These are phyloP conservation scores for Stereocaulon alpinum DNA, from an alignment of 495 filamentous ascomycete species.

Conservation along the genomic window DNA sequence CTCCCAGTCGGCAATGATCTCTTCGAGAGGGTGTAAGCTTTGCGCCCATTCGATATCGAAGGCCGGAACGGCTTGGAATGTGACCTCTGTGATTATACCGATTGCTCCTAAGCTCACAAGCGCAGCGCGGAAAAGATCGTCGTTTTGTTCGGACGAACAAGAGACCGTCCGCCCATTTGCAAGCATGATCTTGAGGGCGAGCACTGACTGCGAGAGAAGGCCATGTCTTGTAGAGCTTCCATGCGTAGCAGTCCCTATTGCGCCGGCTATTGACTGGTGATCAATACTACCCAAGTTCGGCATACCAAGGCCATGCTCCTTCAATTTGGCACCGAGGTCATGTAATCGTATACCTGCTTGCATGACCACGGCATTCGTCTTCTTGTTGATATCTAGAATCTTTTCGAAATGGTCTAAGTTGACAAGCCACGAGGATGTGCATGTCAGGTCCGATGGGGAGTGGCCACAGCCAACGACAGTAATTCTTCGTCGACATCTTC, in stretches of 20 bases:
- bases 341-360: constrained; percentile 76
- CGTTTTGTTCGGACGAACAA: constrained; percentile 62
- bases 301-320: constrained; percentile 65
- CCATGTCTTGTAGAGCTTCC: constrained; percentile 80
- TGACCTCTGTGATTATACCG: constrained; percentile 82
- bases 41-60: constrained; percentile 83
- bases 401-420: constrained; percentile 78
- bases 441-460: constrained; percentile 86
- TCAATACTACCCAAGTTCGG: constrained; percentile 91
- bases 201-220: constrained; percentile 64
- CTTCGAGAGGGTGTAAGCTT: constrained; percentile 54
- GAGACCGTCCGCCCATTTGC: constrained; percentile 65
- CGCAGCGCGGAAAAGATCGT: constrained; percentile 77
- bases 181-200: constrained; percentile 65
- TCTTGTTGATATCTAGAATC: constrained; percentile 55
- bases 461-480: constrained; percentile 77
- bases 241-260: constrained; percentile 87
- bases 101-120: constrained; percentile 80
- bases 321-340: constrained; percentile 56
- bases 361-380: constrained; percentile 57
- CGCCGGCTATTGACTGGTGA: constrained; percentile 85
- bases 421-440: constrained; percentile 88
- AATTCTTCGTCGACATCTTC: constrained; percentile 66
- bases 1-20: constrained; percentile 64
- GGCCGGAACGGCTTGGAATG: constrained; percentile 61